These are phyloP conservation scores for Leptodermis oblonga DNA, from an alignment of 257 asterid genomes.

Conservation along the genomic window DNA sequence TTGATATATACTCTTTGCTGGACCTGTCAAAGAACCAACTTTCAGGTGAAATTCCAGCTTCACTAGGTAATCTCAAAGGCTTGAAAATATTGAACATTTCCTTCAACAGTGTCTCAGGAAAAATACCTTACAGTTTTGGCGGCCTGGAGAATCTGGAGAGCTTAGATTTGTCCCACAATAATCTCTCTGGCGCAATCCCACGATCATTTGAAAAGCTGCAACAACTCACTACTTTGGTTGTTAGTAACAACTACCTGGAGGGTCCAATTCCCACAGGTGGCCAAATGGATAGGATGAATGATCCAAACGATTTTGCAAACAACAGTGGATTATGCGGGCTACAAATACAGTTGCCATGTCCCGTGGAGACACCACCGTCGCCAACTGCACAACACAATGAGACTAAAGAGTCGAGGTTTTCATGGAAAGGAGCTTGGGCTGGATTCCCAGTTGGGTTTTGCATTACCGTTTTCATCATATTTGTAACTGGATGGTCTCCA, in stretches of 20 bases:
- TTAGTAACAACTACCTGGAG: constrained; percentile 28
- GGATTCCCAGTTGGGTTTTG: constrained; percentile 28
- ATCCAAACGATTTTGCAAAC: constrained; percentile 24
- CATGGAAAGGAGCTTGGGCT: constrained; percentile 24
- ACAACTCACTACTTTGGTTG: constrained; percentile 25
- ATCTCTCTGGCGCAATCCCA: constrained; percentile 27
- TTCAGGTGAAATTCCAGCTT: constrained; percentile 29
- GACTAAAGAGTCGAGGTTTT: constrained; percentile 8
- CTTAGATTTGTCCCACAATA: constrained; percentile 27
- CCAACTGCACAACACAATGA: constrained; percentile 13
- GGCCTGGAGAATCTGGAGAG: constrained; percentile 21
- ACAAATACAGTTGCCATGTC: constrained; percentile 25
- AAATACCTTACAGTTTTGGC: constrained; percentile 23
- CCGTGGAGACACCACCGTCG: background rate
- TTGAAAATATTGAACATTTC: constrained; percentile 31
- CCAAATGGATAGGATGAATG: constrained; percentile 28
- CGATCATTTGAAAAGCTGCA: constrained; percentile 19
- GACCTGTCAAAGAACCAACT: constrained; percentile 27
- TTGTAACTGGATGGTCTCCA: constrained; percentile 14
- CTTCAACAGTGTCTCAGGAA: constrained; percentile 17
- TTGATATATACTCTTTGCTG: constrained; percentile 22
- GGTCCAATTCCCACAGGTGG: constrained; percentile 28
- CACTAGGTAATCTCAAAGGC: constrained; percentile 31
- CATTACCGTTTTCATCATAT: constrained; percentile 7
- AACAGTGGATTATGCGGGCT: constrained; percentile 33